Conservation (phyloP, 2,329 filamentous ascomycete genomes). For the Cladosporium austrohemisphaericum region DNA sequence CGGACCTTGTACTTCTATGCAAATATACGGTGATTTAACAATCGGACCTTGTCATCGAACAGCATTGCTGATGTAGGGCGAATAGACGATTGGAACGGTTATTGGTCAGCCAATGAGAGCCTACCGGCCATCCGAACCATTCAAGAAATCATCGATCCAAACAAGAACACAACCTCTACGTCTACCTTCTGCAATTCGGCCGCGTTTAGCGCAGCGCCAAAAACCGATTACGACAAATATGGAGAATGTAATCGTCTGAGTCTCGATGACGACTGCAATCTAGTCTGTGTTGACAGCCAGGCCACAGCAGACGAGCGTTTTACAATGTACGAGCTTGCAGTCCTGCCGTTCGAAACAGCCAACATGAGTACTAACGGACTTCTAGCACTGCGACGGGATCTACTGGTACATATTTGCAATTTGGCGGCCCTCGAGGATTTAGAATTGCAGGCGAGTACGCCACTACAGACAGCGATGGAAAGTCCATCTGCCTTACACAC, state of each 20-base stretch:
- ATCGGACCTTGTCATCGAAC: neutral
- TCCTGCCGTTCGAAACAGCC: no score
- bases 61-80: neutral
- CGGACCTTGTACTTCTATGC: slow-evolving; percentile 3
- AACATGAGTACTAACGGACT: no score
- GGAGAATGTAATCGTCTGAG: neutral
- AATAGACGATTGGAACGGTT: slow-evolving; percentile 5
- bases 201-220: no score
- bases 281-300: neutral
- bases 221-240: neutral
- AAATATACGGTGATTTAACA: neutral
- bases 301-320: neutral
- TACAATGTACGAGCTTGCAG: no score
- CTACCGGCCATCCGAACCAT: neutral
- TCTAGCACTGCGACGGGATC: neutral
- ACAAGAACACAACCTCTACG: slow-evolving; percentile 1
- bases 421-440: neutral
- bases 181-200: slow-evolving; percentile 1
- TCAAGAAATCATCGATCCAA: slow-evolving; percentile 1
- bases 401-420: neutral
- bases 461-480: slow-evolving; percentile 4
- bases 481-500: neutral
- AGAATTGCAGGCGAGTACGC: neutral
- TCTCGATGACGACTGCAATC: neutral
- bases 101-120: neutral